Evolutionary conservation across 1,284 basidiomycete genomes (phyloP), one percentile per base, ranked within the genome.

Genomic region (Cryptococcus amylolentus): DNA sequence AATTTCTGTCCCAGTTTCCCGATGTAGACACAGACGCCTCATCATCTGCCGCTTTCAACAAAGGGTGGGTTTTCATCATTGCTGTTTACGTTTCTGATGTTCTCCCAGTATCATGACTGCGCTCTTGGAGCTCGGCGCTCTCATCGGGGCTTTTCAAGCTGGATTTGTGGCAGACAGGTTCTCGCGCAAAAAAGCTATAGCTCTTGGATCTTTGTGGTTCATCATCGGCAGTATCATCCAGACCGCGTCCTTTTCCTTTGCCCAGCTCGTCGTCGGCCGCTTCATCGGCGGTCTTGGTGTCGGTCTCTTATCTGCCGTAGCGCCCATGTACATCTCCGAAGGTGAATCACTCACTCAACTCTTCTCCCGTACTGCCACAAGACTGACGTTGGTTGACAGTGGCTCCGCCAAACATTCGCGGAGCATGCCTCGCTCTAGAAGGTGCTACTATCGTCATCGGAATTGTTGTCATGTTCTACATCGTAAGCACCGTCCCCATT

Each of bases 391-490:
- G 20, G 20, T 20, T 20, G 20, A 20, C 20, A 20, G 20, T 20
- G 20, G 56, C 65, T 0, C 64, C 67, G 1, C 68, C 68, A 0
- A 65, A 70, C 42, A 84, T 89, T 12, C 83, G 88, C 56, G 88
- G 88, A 6, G 85, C 85, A 67, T 78, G 90, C 43, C 86, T 90
- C 42, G 86, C 85, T 2, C 80, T 91, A 13, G 87, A 89, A 68
- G 87, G 88, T 65, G 79, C 87, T 13, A 83, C 84, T 5, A 89
- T 89, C 68, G 85, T 86, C 0, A 83, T 87, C 58, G 87, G 68
- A 16, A 62, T 61, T 39, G 52, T 58, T 41, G 31, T 51, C 47
- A 59, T 61, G 62, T 63, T 47, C 20, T 53, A 51, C 26, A 54
- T 48, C 31, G 57, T 38, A 56, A 58, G 52, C 66, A 54, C 39